phyloP scores from a whole-genome alignment of 2,329 filamentous ascomycete species.

The Stemphylium lycopersici region DNA sequence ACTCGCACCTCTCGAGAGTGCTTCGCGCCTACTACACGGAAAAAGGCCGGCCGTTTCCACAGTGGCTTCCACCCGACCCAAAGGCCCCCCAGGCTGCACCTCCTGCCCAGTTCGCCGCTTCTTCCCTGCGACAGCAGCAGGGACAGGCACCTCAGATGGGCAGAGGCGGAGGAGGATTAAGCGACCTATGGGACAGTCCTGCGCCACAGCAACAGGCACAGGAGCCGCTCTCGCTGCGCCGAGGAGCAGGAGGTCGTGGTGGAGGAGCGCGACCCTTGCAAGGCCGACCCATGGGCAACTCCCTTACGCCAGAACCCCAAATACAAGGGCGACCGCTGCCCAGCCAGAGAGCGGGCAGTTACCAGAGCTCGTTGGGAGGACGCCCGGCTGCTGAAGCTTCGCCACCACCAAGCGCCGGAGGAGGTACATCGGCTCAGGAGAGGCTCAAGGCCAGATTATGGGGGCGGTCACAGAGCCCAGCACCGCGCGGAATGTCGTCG shows the following conservation, averaged over 20 bases:
- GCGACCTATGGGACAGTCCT: conserved; percentile 64
- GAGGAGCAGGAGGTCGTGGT: conserved; percentile 53
- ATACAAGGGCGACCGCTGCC: conserved; percentile 66
- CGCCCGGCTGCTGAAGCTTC: conserved; percentile 47
- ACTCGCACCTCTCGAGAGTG: conserved; percentile 92
- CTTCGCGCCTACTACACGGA: conserved; percentile 92
- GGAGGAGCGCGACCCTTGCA: conserved; percentile 39
- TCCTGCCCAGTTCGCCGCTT: conserved; percentile 59
- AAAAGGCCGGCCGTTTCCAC: conserved; percentile 79
- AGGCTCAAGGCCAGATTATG: conserved; percentile 80
- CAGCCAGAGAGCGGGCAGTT: conserved; percentile 75
- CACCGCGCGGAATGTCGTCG: conserved; percentile 36
- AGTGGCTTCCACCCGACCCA: conserved; percentile 91
- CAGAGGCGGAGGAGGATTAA: conserved; percentile 54
- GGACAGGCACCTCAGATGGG: conserved; percentile 35
- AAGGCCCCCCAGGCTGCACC: conserved; percentile 64
- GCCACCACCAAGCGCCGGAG: conserved; percentile 48
- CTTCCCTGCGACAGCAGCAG: conserved; percentile 49
- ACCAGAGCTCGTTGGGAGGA: conserved; percentile 61
- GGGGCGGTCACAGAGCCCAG: conserved; percentile 66
- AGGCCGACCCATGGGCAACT: conserved; percentile 39
- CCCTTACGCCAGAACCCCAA: conserved; percentile 42
- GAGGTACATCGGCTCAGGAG: conserved; percentile 72
- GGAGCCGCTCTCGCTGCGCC: conserved; percentile 51
- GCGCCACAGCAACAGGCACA: conserved; percentile 46